Percentiles rank a stretch among this genome's conserved stretches.
Evolutionary conservation across 495 filamentous ascomycete genomes (phyloP).

Genomic region (Tuber brumale): DNA sequence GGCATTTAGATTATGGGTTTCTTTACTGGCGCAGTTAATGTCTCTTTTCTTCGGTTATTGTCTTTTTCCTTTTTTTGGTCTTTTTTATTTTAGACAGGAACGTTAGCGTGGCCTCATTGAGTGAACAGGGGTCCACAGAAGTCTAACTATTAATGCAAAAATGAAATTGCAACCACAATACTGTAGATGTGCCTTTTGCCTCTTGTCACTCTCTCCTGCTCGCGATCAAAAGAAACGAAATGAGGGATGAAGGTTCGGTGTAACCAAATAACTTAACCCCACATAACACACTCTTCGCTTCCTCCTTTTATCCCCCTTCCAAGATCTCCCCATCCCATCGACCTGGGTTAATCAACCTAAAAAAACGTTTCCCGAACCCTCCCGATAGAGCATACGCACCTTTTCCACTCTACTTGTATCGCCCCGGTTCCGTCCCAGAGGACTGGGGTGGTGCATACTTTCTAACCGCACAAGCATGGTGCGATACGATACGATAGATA

Average conservation of each 20-base stretch:
- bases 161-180: neutral
- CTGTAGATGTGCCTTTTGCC: neutral
- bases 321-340: neutral
- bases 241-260: neutral
- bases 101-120: neutral
- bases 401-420: neutral
- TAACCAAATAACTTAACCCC: neutral
- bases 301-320: neutral
- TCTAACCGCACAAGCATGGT: neutral
- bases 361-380: conserved; percentile 4
- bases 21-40: conserved; percentile 13
- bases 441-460: neutral
- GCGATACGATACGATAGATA: neutral
- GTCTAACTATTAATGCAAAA: conserved; percentile 1
- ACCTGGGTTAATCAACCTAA: neutral
- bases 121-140: neutral
- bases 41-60: conserved; percentile 19
- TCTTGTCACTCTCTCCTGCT: neutral
- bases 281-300: neutral
- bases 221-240: neutral
- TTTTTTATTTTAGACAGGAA: conserved; percentile 11
- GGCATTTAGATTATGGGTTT: conserved; percentile 20
- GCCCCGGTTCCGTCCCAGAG: neutral
- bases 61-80: conserved; percentile 17
- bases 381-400: neutral